phyloP scores from a whole-genome alignment of 208 protist genomes.

The Acanthamoeba royreba region DNA sequence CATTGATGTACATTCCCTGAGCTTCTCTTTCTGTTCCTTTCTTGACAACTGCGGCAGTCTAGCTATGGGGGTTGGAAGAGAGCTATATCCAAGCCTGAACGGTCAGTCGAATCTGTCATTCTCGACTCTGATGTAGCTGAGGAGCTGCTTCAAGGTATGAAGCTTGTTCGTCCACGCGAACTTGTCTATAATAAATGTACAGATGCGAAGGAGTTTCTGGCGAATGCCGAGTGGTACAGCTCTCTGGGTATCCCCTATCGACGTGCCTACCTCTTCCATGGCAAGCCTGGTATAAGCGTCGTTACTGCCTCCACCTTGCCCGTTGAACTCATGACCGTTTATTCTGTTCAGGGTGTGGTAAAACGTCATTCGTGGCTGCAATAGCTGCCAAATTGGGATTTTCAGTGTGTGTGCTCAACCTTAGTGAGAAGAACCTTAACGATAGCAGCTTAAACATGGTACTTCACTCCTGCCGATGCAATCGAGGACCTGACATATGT shows the following conservation, averaged over 20 bases:
- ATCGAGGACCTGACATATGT: too few species aligned
- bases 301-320: neutral
- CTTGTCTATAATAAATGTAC: neutral
- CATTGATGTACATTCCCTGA: neutral
- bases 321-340: neutral
- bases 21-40: neutral
- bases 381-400: slow-evolving; percentile 90
- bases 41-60: neutral
- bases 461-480: too few species aligned
- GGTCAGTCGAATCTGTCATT: slow-evolving; percentile 88
- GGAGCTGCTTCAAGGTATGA: slow-evolving; percentile 65
- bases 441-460: slow-evolving; percentile 22
- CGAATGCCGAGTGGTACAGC: slow-evolving; percentile 87
- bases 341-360: slow-evolving; percentile 89
- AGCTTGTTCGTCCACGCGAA: neutral
- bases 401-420: slow-evolving; percentile 89
- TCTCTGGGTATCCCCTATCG: slow-evolving; percentile 93
- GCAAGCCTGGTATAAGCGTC: slow-evolving; percentile 82
- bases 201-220: slow-evolving; percentile 87
- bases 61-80: slow-evolving; percentile 70
- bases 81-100: slow-evolving; percentile 78
- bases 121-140: slow-evolving; percentile 79
- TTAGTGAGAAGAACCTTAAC: slow-evolving; percentile 35
- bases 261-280: slow-evolving; percentile 92
- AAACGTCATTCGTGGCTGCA: slow-evolving; percentile 91